phyloP scores from a whole-genome alignment of 169 alveolate genomes.

The Eimeria necatrix region DNA sequence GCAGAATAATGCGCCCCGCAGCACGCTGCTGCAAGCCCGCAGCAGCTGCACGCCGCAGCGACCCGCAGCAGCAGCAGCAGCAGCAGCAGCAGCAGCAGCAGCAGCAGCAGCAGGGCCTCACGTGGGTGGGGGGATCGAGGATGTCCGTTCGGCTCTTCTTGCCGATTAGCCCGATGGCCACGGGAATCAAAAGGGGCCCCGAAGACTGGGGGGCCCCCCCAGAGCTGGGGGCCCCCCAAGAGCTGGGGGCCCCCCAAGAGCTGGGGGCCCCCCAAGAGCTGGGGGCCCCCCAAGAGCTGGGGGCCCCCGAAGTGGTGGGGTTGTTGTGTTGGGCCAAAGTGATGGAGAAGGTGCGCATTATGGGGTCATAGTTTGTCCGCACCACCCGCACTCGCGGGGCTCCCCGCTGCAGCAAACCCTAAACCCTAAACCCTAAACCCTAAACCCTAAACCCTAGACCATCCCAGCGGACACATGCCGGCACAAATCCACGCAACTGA shows the following conservation, averaged over 20 bases:
- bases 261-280: too few species aligned
- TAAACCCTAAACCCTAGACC: not conserved
- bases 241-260: too few species aligned
- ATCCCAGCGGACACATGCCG: too few species aligned
- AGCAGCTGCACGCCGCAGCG: too few species aligned
- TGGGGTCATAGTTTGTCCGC: conserved; percentile 81
- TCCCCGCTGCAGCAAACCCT: conserved; percentile 76
- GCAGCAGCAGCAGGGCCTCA: too few species aligned
- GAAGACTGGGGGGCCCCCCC: conserved; percentile 89
- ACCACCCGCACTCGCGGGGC: conserved; percentile 84
- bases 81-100: too few species aligned
- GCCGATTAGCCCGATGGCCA: conserved; percentile 89
- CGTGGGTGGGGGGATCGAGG: conserved; percentile 53
- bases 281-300: too few species aligned
- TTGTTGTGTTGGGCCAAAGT: conserved; percentile 86
- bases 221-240: too few species aligned
- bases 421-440: not conserved
- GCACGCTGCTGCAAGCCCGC: too few species aligned
- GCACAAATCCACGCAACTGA: too few species aligned
- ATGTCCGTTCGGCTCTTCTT: conserved; percentile 85
- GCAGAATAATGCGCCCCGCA: not conserved
- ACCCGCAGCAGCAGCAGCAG: too few species aligned
- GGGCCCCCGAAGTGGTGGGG: not conserved
- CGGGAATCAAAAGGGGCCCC: conserved; percentile 93
- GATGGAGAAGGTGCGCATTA: conserved; percentile 83